Evolutionary conservation across 345 rosid genomes (phyloP), one percentile per base, ranked within the genome.

Genomic region (Gossypium sturtianum): DNA sequence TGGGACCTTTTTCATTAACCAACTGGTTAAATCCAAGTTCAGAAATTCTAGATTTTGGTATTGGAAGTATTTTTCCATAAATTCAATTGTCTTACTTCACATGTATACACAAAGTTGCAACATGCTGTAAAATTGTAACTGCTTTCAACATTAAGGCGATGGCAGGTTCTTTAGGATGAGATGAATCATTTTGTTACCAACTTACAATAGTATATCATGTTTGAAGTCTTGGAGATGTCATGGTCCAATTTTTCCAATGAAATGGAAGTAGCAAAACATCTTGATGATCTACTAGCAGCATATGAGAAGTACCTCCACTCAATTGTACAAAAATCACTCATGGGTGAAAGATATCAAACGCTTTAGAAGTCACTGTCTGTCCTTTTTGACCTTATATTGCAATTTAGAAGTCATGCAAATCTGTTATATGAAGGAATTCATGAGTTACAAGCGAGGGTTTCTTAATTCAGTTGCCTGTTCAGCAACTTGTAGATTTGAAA

Each of bases 141-240:
- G 71, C 97, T 90, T 78, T 89, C 97, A 73, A 91, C 97, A 9
- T 75, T 91, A 80, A 87, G 98, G 78, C 87, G 81, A 72, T 95
- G 97, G 86, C 98, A 95, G 88, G 98, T 91, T 77, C 89, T 93
- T 56, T 89, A 97, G 97, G 82, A 91, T 75, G 98, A 93, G 80
- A 95, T 95, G 98, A 93, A 95, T 75, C 98, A 93, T 85, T 95
- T 95, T 82, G 90, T 95, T 63, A 85, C 98, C 15, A 93, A 95
- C 83, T 87, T 95, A 84, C 97, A 95, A 76, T 93, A 93, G 80
- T 95, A 91, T 82, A 93, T 29, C 38, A 29, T 29, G 38, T 29
- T 29, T 29, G 38, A 29, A 29, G 38, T 95, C 44, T 83, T 95
- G 89, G 98, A 93, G 84, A 94, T 91, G 8, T 95, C 97, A 12